Evolutionary conservation across 352 stramenopile species (phyloP).

Genomic region (Phytophthora cactorum): DNA sequence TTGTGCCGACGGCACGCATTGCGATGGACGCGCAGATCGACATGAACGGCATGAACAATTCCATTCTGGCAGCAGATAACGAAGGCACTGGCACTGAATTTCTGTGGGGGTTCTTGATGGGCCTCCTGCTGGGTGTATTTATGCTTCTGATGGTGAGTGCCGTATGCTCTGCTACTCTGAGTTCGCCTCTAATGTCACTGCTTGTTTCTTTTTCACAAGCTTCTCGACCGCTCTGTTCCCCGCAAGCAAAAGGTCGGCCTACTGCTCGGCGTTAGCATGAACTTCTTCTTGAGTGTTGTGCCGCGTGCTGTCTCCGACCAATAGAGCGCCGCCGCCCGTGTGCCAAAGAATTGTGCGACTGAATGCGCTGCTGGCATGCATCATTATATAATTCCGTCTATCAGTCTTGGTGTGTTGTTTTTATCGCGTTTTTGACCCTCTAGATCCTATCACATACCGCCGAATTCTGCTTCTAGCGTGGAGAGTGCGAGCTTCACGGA

Average conservation of each 20-base stretch:
- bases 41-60: slow-evolving; percentile 84
- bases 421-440: not conserved
- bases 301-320: slow-evolving; percentile 75
- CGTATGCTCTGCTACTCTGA: not conserved
- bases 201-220: slow-evolving; percentile 37
- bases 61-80: slow-evolving; percentile 85
- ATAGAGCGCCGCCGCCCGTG: slow-evolving; percentile 34
- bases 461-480: no score
- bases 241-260: slow-evolving; percentile 89
- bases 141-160: slow-evolving; percentile 87
- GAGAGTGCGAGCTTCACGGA: no score
- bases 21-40: slow-evolving; percentile 87
- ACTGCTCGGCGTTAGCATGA: slow-evolving; percentile 88
- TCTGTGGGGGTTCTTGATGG: slow-evolving; percentile 90
- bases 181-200: slow-evolving; percentile 9
- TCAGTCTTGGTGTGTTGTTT: slow-evolving; percentile 13
- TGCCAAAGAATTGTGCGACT: slow-evolving; percentile 2
- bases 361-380: slow-evolving; percentile 20
- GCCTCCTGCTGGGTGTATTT: slow-evolving; percentile 87
- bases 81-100: slow-evolving; percentile 90
- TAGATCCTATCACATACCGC: no score
- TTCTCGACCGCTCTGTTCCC: slow-evolving; percentile 85
- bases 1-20: slow-evolving; percentile 70
- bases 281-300: slow-evolving; percentile 91
- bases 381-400: slow-evolving; percentile 38